Base-by-base conservation (phyloP, 2,329 filamentous ascomycete genomes). In the Keithomyces neogunnii region DNA sequence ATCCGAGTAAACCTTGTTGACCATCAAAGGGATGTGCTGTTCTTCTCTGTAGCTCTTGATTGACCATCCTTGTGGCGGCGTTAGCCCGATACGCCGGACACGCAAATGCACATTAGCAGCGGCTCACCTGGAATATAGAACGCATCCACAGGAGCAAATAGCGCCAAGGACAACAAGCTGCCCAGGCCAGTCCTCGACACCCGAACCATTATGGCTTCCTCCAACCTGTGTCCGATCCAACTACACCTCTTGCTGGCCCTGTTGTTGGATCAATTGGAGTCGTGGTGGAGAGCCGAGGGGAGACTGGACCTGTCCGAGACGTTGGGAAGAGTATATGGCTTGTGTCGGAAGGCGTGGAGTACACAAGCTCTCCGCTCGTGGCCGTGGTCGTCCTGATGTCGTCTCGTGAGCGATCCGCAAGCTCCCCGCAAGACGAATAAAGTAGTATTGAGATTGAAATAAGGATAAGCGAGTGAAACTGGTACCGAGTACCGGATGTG, bases 1-100 rank as follows among this genome's bases (percentile, higher is more conserved):
- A 69, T 95, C 89, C 51, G 89, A 95, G 69, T 91, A 95, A 60
- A 91, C 84, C 68, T 95, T 95, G 73, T 95, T 95, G 57, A 93
- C 87, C 51, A 92, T 82, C n/a, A 96, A 75, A 1, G 89, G 89
- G 39, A 95, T 86, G 9, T 82, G 75, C 59, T 95, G 86, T 65
- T 82, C 80, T 56, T 90, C 81, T 57, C 77, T 77, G 66, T 95
- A 95, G 62, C 82, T 89, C 63, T 84, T 86, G 63, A 91, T 83
- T 5, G 89, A 95, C 77, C 87, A 93, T 58, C 89, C 89, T 77
- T 57, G 6, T 26, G 39, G 38, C 31, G 9, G 9, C 2, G 52
- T 61, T 39, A 59, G 53, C 48, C 30, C 10, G 30, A 26, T 3
- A 28, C 7, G 9, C 32, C 19, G 7, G 4, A 36, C 7, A 9